Base-by-base conservation (phyloP, 78 protist species). In the Speleostelium caveatum region DNA sequence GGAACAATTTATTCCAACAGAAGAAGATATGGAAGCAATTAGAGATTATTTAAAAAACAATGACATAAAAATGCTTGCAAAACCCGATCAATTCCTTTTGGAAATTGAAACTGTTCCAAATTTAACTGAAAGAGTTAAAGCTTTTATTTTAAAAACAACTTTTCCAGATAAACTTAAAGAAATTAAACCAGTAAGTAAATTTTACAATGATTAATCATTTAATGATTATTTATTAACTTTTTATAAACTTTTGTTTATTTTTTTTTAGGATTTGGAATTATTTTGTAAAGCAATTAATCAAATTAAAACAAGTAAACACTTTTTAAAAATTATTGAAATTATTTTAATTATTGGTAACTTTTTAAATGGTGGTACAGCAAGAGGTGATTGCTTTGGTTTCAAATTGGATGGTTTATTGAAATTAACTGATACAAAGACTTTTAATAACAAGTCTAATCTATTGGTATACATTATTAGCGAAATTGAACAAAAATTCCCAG, bases 331-430 rank as follows among this genome's bases (percentile, higher is more conserved):
- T 33, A 77, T 90, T 22, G 91, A 90, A 62, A 65, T 90, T 17
- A 55, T 90, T 32, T 51, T 90, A 36, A 86, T 83, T 6, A 79
- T 79, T 65, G 94, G 94, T 90, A 90, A 90, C 72, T 90, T 79
- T 58, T 79, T 90, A 51, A 90, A 90, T 77, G 94, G 94, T 56
- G 89, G 94, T 17, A 90, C 90, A 1, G 68, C 94, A 39, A 69
- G 87, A 73, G 94, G 94, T 56, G 94, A 79, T 60, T 78, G 91
- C 62, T 75, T 69, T n/a, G 94, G 94, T 66, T 90, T 90, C 55
- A 90, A 90, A 59, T 36, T 90, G 38, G 86, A 75, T 72, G 75
- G 61, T n/a, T 21, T 86, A 7, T 33, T 86, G 1, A 86, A 86
- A 61, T 60, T 86, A 14, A 59, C 76, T n/a, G 85, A 75, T 59